phyloP scores from a whole-genome alignment of 208 protist genomes.

The Borovskyia barvae region DNA sequence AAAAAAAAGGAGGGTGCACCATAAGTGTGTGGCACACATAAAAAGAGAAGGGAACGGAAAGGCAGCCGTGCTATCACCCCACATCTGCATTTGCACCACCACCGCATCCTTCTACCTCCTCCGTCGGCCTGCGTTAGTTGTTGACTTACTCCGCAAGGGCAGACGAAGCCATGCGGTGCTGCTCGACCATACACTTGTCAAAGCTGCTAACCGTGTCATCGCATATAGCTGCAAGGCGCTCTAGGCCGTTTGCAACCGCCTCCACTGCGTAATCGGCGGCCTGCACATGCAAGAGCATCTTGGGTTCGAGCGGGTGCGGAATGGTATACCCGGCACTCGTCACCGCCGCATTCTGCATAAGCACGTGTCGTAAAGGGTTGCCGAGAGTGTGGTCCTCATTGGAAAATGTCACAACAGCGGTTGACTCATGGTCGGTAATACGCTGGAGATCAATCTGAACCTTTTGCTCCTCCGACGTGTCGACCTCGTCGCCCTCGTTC shows the following conservation, averaged over 20 bases:
- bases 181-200: conserved; percentile 58
- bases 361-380: conserved; percentile 89
- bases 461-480: conserved; percentile 88
- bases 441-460: conserved; percentile 85
- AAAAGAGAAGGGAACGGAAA: too few species aligned
- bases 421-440: conserved; percentile 72
- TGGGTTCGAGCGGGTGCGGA: conserved; percentile 92
- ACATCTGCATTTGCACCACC: too few species aligned
- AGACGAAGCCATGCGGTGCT: conserved; percentile 21
- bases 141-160: conserved; percentile 9
- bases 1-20: too few species aligned
- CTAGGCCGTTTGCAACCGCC: conserved; percentile 71
- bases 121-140: too few species aligned
- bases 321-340: conserved; percentile 91
- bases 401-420: conserved; percentile 80
- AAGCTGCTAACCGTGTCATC: conserved; percentile 77
- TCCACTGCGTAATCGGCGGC: conserved; percentile 88
- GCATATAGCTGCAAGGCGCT: conserved; percentile 79
- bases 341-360: conserved; percentile 91
- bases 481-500: conserved; percentile 90
- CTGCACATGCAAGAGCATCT: conserved; percentile 92
- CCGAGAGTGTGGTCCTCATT: conserved; percentile 93
- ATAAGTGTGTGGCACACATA: too few species aligned
- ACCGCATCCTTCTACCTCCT: too few species aligned
- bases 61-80: too few species aligned